A percentile compares a stretch with the other conserved stretches of the same genome.
phyloP scores from a whole-genome alignment of 2,329 filamentous ascomycete genomes.

The Monascus ruber region DNA sequence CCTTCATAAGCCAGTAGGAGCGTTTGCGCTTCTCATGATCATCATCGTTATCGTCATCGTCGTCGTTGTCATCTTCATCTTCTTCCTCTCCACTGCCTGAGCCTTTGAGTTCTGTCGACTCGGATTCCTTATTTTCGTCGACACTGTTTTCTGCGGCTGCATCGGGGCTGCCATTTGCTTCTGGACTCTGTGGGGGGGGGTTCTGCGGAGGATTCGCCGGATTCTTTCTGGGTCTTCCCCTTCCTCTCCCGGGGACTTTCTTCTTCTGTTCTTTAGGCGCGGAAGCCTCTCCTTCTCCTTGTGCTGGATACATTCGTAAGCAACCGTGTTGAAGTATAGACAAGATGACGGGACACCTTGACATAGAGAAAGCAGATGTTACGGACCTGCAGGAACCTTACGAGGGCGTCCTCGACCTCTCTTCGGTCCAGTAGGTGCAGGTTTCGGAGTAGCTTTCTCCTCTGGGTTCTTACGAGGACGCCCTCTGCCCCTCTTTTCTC shows the following conservation, averaged over 20 bases:
- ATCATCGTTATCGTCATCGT: conserved; percentile 4
- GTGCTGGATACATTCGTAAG: too few species aligned
- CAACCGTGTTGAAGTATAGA: not conserved
- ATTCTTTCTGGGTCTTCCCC: conserved; percentile 15
- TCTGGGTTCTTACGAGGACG: conserved; percentile 18
- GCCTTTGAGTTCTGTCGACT: not conserved
- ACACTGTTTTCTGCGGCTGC: conserved; percentile 1
- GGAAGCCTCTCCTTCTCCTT: not conserved
- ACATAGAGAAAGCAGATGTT: not conserved
- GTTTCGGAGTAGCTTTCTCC: not conserved
- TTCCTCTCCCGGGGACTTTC: conserved; percentile 6
- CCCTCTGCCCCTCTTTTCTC: conserved; percentile 22
- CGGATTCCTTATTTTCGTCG: not conserved
- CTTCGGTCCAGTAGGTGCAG: conserved; percentile 4
- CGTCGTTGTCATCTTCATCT: not conserved
- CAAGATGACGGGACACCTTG: not conserved
- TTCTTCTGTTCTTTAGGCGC: not conserved
- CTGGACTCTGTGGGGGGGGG: conserved; percentile 7
- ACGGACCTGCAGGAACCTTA: conserved; percentile 7
- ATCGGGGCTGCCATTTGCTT: conserved; percentile 3
- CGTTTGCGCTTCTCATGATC: conserved; percentile 14
- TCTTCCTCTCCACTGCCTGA: not conserved
- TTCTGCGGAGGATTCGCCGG: conserved; percentile 8
- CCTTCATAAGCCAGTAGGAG: conserved; percentile 73
- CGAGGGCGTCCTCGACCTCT: conserved; percentile 11